phyloP scores from a whole-genome alignment of 495 filamentous ascomycete species.

The Niebla homalea region DNA sequence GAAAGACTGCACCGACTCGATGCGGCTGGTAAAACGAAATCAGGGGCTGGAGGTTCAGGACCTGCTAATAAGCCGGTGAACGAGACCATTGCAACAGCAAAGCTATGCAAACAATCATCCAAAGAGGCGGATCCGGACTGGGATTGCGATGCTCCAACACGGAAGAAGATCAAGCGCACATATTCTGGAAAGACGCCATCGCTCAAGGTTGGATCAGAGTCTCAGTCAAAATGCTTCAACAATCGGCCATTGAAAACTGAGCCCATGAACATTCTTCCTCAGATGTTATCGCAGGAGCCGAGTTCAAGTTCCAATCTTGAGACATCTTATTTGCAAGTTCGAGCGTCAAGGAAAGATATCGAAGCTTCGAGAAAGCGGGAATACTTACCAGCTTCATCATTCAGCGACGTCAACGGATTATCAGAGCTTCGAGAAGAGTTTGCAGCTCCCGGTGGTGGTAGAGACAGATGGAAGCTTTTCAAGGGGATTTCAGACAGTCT shows the following conservation, averaged over 20 bases:
- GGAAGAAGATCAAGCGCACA: constrained; percentile 21
- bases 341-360: neutral
- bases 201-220: neutral
- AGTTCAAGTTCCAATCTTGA: neutral
- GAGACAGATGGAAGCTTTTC: constrained; percentile 1
- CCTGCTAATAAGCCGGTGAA: neutral
- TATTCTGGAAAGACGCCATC: constrained; percentile 18
- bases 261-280: neutral
- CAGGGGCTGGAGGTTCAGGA: neutral
- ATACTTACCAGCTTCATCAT: neutral
- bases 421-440: neutral
- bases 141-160: constrained; percentile 10
- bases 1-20: neutral
- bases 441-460: neutral
- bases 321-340: neutral
- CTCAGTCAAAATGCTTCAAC: neutral
- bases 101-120: neutral
- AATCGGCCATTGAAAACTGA: neutral
- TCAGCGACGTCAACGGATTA: neutral
- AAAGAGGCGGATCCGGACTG: constrained; percentile 16
- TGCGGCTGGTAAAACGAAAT: neutral
- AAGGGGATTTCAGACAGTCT: neutral
- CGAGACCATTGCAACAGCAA: neutral
- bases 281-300: neutral
- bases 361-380: neutral